Conservation (phyloP, 192 early-diverging fungal species). For the Mycoemilia scoparia region DNA sequence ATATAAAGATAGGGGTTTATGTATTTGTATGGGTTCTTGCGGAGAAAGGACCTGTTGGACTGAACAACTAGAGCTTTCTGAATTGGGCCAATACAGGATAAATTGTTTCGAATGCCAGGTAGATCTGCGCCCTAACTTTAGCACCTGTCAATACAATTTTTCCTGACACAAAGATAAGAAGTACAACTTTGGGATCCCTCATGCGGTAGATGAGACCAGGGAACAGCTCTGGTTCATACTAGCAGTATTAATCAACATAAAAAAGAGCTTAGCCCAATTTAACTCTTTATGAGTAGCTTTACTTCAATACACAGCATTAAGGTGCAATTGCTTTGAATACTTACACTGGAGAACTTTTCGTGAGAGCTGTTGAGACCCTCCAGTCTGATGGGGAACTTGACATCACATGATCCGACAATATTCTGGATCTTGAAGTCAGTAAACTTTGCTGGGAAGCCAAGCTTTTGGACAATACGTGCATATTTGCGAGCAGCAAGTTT, state of each 20-base stretch:
- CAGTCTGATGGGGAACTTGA: constrained; percentile 97
- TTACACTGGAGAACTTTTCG: constrained; percentile 59
- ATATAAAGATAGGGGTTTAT: too few relatives aligned
- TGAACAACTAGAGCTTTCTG: constrained; percentile 50
- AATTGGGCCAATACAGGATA: constrained; percentile 90
- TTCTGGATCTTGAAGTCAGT: constrained; percentile 99
- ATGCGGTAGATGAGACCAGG: constrained; percentile 98
- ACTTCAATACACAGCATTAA: too few relatives aligned
- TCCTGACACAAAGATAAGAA: constrained; percentile 97
- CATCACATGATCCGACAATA: constrained; percentile 97
- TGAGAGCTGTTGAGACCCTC: constrained; percentile 92
- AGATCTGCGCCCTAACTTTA: constrained; percentile 96
- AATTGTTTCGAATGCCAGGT: constrained; percentile 93
- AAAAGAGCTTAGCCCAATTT: too few relatives aligned
- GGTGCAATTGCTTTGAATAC: too few relatives aligned
- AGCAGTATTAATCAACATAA: too few relatives aligned
- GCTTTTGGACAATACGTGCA: constrained; percentile 96
- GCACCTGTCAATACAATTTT: constrained; percentile 99
- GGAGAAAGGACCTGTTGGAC: too few relatives aligned
- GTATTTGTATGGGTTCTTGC: too few relatives aligned
- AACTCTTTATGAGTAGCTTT: too few relatives aligned
- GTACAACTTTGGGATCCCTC: constrained; percentile 94
- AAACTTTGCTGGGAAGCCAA: constrained; percentile 95
- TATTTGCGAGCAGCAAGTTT: constrained; percentile 96
- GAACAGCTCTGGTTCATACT: constrained; percentile 99